phyloP scores from a whole-genome alignment of 192 early-diverging fungal species.

The Coemansia sp. region DNA sequence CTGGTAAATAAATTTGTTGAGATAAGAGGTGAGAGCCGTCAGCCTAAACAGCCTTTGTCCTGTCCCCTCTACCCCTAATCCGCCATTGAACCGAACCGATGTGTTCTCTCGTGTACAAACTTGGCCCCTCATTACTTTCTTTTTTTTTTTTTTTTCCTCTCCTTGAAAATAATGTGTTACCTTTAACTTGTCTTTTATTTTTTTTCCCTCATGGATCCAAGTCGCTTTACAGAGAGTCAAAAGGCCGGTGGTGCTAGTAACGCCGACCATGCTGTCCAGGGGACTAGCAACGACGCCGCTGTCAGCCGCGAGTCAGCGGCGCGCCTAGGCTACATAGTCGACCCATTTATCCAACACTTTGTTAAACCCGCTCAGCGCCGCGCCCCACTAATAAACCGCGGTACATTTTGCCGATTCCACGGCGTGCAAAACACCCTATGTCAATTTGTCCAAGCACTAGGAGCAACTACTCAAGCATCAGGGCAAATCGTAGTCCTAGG shows the following conservation, averaged over 20 bases:
- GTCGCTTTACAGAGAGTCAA: constrained; percentile 9
- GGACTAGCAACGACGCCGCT: constrained; percentile 93
- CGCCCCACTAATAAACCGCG: constrained; percentile 93
- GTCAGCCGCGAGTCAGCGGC: constrained; percentile 86
- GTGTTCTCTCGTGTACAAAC: not conserved
- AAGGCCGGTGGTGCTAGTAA: constrained; percentile 18
- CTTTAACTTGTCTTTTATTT: not conserved
- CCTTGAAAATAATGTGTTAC: not conserved
- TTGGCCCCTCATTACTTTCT: not conserved
- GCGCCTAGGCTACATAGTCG: constrained; percentile 76
- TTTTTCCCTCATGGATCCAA: not conserved
- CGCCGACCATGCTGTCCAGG: constrained; percentile 76
- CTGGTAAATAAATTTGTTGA: too few relatives aligned
- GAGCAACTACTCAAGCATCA: not conserved
- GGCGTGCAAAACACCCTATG: constrained; percentile 68
- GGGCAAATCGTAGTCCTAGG: constrained; percentile 83
- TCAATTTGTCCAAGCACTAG: constrained; percentile 59
- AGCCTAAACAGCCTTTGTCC: not conserved
- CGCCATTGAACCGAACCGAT: not conserved
- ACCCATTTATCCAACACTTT: constrained; percentile 83
- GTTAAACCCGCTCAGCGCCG: constrained; percentile 71
- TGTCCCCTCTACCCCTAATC: constrained; percentile 3
- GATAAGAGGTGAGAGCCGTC: not conserved
- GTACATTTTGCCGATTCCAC: constrained; percentile 77
- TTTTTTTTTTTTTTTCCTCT: not conserved